Conservation (phyloP, 345 rosid species). For the Citrus australasica region DNA sequence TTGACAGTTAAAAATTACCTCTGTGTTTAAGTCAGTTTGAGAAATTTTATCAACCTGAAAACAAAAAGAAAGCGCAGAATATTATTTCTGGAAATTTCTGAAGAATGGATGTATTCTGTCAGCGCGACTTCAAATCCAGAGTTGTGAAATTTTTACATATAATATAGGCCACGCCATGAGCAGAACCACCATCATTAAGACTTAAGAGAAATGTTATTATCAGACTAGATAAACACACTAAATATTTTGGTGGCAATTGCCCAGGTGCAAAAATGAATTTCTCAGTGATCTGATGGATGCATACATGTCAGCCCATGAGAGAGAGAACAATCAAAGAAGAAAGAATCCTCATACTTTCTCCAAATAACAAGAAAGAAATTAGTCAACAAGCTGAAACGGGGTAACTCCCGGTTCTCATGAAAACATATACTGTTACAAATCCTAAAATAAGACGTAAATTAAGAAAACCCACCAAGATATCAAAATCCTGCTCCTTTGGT, state of each 20-base stretch:
- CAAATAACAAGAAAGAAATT: neutral
- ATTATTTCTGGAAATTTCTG: neutral
- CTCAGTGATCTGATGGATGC: neutral
- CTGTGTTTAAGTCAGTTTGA: slow-evolving; percentile 60
- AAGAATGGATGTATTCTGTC: neutral
- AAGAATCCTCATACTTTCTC: neutral
- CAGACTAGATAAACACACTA: neutral
- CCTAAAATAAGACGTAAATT: slow-evolving; percentile 9
- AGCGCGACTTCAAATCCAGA: neutral
- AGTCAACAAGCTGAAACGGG: neutral
- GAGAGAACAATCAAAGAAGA: neutral
- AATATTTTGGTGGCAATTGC: neutral
- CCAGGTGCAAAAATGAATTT: neutral
- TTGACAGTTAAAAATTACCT: slow-evolving; percentile 93
- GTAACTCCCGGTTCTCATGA: neutral
- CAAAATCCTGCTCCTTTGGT: slow-evolving; percentile 91
- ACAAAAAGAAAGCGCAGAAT: slow-evolving; percentile 7
- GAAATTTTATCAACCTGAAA: slow-evolving; percentile 87
- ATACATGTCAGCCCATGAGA: neutral
- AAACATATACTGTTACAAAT: neutral
- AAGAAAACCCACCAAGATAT: slow-evolving; percentile 64
- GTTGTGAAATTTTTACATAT: neutral
- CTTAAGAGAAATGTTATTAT: neutral
- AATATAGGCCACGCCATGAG: neutral
- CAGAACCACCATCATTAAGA: neutral